These are phyloP conservation scores for Nakazawaea populi DNA, from an alignment of 805 yeast species.

Conservation along the genomic window DNA sequence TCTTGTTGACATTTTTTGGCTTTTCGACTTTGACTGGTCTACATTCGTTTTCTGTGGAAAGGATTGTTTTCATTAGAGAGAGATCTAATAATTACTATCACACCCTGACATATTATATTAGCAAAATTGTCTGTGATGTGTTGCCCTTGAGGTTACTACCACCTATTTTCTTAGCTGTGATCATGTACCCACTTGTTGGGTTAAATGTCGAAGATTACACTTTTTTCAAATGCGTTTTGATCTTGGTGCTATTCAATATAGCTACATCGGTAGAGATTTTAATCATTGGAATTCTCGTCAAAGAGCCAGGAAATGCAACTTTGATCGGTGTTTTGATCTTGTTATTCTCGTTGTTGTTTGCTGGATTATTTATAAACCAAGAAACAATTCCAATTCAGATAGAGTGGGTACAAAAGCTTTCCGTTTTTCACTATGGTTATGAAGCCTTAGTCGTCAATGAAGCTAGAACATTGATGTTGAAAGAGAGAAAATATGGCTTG, in stretches of 20 bases:
- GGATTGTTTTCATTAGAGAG: conserved; percentile 87
- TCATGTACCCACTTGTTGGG: conserved; percentile 88
- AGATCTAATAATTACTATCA: conserved; percentile 91
- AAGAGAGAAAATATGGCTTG: conserved; percentile 86
- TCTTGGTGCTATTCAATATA: conserved; percentile 77
- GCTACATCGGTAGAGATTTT: conserved; percentile 82
- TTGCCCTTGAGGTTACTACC: conserved; percentile 93
- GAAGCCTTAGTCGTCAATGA: conserved; percentile 92
- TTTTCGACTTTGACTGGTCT: conserved; percentile 90
- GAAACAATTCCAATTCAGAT: conserved; percentile 45
- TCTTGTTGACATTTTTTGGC: conserved; percentile 86
- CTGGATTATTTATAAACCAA: conserved; percentile 89
- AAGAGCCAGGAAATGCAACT: conserved; percentile 90
- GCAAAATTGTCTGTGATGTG: conserved; percentile 86
- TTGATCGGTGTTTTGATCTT: conserved; percentile 80
- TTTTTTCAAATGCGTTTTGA: conserved; percentile 60
- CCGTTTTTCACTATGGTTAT: conserved; percentile 93
- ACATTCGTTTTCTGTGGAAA: conserved; percentile 81
- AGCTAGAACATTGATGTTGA: conserved; percentile 76
- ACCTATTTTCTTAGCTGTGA: conserved; percentile 72
- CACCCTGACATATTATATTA: conserved; percentile 77
- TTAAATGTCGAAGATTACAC: conserved; percentile 72
- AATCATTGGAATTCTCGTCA: conserved; percentile 79
- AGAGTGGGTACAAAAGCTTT: conserved; percentile 73
- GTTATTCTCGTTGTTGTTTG: conserved; percentile 82